A percentile compares a stretch with the other conserved stretches of the same genome.
These are phyloP conservation scores for Anisogramma anomala DNA, from an alignment of 2,329 filamentous ascomycete species.

Conservation along the genomic window DNA sequence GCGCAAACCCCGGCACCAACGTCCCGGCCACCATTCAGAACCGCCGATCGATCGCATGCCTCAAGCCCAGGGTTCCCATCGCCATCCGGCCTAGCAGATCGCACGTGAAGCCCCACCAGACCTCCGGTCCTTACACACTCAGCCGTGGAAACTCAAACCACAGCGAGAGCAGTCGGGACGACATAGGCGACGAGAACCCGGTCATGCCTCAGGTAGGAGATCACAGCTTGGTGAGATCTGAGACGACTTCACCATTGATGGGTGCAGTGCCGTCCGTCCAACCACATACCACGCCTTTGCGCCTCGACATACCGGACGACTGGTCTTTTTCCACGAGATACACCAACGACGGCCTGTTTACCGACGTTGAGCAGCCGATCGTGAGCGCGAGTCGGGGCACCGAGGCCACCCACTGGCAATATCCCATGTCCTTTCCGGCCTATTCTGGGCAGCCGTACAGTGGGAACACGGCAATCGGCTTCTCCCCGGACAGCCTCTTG, in stretches of 20 bases:
- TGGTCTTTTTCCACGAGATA: constrained; percentile 29
- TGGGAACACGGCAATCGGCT: no score
- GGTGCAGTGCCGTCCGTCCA: constrained; percentile 37
- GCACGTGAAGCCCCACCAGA: constrained; percentile 48
- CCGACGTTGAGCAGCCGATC: constrained; percentile 44
- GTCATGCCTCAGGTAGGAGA: constrained; percentile 27
- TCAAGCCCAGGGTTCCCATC: background rate
- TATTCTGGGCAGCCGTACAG: no score
- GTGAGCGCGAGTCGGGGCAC: constrained; percentile 24
- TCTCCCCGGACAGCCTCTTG: no score
- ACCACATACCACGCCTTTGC: constrained; percentile 41
- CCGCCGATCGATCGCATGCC: constrained; percentile 45
- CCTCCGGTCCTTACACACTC: constrained; percentile 50
- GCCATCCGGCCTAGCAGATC: constrained; percentile 33
- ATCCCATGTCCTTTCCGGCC: background rate
- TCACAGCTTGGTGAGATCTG: constrained; percentile 47
- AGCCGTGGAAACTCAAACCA: constrained; percentile 47
- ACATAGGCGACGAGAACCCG: constrained; percentile 26
- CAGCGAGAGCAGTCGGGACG: constrained; percentile 38
- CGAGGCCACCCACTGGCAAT: background rate
- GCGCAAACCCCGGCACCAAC: constrained; percentile 25
- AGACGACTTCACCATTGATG: constrained; percentile 48
- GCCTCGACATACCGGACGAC: constrained; percentile 47
- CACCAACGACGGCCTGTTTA: constrained; percentile 51
- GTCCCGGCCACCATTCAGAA: constrained; percentile 23